phyloP scores from a whole-genome alignment of 495 filamentous ascomycete species.

The Lepraria neglecta region DNA sequence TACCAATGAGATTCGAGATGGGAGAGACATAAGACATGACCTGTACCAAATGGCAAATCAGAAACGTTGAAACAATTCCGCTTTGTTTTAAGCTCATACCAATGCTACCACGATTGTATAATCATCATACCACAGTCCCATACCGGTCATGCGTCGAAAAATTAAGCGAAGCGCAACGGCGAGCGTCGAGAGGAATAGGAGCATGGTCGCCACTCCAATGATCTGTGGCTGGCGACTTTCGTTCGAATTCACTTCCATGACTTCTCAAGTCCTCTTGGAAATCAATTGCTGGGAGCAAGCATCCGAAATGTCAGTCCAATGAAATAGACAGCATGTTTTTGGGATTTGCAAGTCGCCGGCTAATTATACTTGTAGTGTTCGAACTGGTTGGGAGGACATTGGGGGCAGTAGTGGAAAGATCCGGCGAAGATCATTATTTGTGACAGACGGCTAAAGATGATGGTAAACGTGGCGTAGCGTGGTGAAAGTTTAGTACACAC shows the following conservation, averaged over 20 bases:
- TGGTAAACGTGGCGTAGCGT: not conserved
- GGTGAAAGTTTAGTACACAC: not conserved
- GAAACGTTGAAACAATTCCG: not conserved
- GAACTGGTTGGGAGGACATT: not conserved
- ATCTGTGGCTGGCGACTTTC: not conserved
- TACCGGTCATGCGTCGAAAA: not conserved
- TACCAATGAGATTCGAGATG: not conserved
- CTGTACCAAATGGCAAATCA: not conserved
- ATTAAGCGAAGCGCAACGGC: not conserved
- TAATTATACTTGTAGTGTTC: not conserved
- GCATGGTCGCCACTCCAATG: not conserved
- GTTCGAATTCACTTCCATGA: not conserved
- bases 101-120: not conserved
- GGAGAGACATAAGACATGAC: not conserved
- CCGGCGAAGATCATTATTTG: not conserved
- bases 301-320: not conserved
- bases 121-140: slow-evolving; percentile 3
- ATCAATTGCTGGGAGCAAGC: not conserved
- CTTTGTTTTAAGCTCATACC: not conserved
- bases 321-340: not conserved
- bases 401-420: not conserved
- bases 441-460: not conserved
- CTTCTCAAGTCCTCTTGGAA: not conserved
- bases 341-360: not conserved
- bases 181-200: not conserved